Evolutionary conservation across 78 protist species (phyloP).

Genomic region (Chrysochromulina tobinii): DNA sequence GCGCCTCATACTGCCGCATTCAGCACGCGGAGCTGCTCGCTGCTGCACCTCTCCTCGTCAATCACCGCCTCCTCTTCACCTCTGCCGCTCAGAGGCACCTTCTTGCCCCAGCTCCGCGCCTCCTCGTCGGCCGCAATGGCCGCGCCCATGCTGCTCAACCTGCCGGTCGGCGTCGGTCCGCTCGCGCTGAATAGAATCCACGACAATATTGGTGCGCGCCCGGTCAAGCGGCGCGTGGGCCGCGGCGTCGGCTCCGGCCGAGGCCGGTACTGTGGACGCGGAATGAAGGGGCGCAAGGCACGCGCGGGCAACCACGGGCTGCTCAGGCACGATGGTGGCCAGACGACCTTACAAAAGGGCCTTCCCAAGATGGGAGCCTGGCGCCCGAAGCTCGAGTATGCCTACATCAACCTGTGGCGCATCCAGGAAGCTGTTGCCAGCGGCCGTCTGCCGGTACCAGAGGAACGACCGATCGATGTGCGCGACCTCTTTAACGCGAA

Average conservation of each 20-base stretch:
- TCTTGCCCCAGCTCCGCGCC: no score
- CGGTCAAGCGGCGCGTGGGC: not conserved
- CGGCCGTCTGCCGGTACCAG: not conserved
- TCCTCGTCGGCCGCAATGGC: no score
- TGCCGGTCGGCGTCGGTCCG: not conserved
- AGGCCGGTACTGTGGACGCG: not conserved
- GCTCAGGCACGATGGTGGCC: not conserved
- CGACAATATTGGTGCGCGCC: not conserved
- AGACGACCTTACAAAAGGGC: not conserved
- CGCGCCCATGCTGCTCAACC: no score
- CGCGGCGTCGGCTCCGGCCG: conserved; percentile 5
- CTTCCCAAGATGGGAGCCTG: not conserved
- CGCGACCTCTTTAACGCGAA: not conserved
- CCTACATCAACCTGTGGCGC: not conserved
- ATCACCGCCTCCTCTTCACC: no score
- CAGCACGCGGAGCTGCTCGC: no score
- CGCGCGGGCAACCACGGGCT: not conserved
- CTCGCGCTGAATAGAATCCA: not conserved
- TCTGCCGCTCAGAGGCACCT: no score
- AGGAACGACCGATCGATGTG: not conserved
- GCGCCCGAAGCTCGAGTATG: not conserved
- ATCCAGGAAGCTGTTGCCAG: not conserved
- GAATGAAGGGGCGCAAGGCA: not conserved
- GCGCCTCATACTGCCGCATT: no score
- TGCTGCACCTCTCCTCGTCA: no score